Conservation (phyloP, 768 basidiomycete species). For the Leucogyrophana mollusca region DNA sequence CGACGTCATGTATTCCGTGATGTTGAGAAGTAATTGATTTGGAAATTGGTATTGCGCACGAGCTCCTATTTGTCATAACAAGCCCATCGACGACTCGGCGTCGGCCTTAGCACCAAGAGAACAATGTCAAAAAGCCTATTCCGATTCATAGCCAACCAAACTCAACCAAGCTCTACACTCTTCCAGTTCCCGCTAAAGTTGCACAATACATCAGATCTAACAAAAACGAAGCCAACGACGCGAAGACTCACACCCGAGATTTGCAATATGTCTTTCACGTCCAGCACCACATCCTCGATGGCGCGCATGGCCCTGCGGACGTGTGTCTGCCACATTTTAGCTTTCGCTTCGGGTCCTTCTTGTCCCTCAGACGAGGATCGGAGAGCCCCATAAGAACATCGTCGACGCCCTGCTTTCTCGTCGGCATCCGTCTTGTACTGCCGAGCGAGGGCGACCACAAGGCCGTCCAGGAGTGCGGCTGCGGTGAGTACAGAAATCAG, state of each 20-base stretch:
- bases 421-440: conserved; percentile 34
- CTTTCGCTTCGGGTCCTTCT: neutral
- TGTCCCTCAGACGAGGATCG: neutral
- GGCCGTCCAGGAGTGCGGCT: conserved; percentile 47
- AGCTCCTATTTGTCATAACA: too few species aligned
- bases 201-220: conserved; percentile 4
- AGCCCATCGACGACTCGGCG: too few species aligned
- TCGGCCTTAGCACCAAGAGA: too few species aligned
- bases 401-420: conserved; percentile 17
- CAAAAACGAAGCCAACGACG: too few species aligned
- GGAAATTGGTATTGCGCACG: too few species aligned
- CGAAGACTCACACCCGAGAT: conserved; percentile 17
- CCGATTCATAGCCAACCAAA: conserved; percentile 9
- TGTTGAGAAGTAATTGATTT: too few species aligned
- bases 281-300: conserved; percentile 17
- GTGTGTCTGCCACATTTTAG: conserved; percentile 11
- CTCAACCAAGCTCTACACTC: conserved; percentile 23
- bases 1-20: too few species aligned
- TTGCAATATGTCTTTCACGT: conserved; percentile 23
- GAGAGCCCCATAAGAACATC: neutral
- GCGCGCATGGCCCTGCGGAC: conserved; percentile 8
- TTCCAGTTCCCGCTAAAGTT: conserved; percentile 20
- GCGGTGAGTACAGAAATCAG: conserved; percentile 54
- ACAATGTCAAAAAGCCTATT: neutral
- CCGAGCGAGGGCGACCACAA: conserved; percentile 37